A percentile compares a stretch with the other conserved stretches of the same genome.
phyloP scores from a whole-genome alignment of 768 basidiomycete genomes.

The Tricholoma terreum region DNA sequence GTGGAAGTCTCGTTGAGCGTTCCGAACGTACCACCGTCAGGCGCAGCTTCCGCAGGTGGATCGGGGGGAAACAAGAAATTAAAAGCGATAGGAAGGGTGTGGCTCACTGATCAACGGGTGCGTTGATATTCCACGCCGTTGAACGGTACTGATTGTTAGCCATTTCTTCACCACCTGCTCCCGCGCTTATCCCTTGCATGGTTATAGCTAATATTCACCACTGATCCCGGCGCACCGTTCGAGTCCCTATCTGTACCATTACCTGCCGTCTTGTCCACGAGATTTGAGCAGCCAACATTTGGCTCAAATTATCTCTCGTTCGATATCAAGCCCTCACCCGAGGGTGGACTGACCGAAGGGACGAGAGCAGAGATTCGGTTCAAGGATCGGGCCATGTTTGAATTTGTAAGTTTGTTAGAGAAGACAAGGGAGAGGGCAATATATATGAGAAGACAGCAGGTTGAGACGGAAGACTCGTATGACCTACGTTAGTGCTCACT shows the following conservation, averaged over 20 bases:
- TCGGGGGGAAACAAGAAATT: conserved; percentile 55
- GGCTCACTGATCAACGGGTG: conserved; percentile 75
- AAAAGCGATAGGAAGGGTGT: conserved; percentile 55
- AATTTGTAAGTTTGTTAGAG: conserved; percentile 69
- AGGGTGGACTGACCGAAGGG: conserved; percentile 64
- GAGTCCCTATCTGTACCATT: conserved; percentile 59
- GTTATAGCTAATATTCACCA: conserved; percentile 61
- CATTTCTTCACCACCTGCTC: background rate
- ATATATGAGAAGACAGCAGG: conserved; percentile 65
- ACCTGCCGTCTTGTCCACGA: conserved; percentile 60
- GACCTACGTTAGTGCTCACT: conserved; percentile 50
- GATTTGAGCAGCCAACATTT: conserved; percentile 75
- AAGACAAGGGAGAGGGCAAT: conserved; percentile 75
- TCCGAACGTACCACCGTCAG: conserved; percentile 49
- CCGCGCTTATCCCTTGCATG: conserved; percentile 2
- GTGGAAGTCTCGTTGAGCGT: conserved; percentile 58
- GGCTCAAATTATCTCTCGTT: conserved; percentile 64
- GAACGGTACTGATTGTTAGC: conserved; percentile 3
- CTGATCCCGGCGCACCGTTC: conserved; percentile 33
- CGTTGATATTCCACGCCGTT: conserved; percentile 18
- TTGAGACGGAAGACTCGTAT: conserved; percentile 51
- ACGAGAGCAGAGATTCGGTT: conserved; percentile 67
- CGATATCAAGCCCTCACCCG: conserved; percentile 62
- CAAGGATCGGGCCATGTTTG: conserved; percentile 65
- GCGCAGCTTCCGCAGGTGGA: conserved; percentile 41